These are phyloP conservation scores for Centella asiatica DNA, from an alignment of 129 eudicot genomes.

Conservation along the genomic window DNA sequence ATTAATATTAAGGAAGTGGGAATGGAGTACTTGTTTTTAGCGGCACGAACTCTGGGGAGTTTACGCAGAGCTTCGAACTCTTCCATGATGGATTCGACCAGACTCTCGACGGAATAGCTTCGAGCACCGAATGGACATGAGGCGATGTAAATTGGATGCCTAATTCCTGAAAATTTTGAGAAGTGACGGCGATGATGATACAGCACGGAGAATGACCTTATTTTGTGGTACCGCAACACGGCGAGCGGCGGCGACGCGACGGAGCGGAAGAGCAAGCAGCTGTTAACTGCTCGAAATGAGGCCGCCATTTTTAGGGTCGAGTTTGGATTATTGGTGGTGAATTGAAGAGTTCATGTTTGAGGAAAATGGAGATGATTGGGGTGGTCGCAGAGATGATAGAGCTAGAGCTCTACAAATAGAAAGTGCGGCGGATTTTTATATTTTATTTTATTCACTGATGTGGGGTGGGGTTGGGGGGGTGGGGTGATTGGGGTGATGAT, in stretches of 20 bases:
- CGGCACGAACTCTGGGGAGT: neutral
- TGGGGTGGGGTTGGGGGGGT: too few relatives aligned
- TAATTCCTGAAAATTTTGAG: neutral
- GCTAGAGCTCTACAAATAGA: too few relatives aligned
- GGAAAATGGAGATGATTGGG: too few relatives aligned
- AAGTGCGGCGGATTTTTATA: too few relatives aligned
- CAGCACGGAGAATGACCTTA: neutral
- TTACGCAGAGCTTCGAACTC: slow-evolving; percentile 5
- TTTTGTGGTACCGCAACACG: neutral
- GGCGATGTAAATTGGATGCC: neutral
- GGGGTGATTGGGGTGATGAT: too few relatives aligned
- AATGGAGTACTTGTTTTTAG: slow-evolving; percentile 3
- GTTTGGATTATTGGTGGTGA: neutral
- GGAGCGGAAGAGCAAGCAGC: slow-evolving; percentile 6
- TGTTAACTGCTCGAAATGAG: slow-evolving; percentile 9
- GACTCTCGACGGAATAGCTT: slow-evolving; percentile 6
- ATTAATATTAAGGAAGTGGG: too few relatives aligned
- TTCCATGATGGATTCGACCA: slow-evolving; percentile 4
- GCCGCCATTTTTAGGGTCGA: neutral
- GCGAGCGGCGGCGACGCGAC: slow-evolving; percentile 2
- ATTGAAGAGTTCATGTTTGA: slow-evolving; percentile 1
- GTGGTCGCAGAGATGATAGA: neutral
- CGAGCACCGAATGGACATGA: neutral
- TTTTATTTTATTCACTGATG: too few relatives aligned
- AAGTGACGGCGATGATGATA: neutral